These are phyloP conservation scores for Cercophora samala DNA, from an alignment of 495 filamentous ascomycete species.

Conservation along the genomic window DNA sequence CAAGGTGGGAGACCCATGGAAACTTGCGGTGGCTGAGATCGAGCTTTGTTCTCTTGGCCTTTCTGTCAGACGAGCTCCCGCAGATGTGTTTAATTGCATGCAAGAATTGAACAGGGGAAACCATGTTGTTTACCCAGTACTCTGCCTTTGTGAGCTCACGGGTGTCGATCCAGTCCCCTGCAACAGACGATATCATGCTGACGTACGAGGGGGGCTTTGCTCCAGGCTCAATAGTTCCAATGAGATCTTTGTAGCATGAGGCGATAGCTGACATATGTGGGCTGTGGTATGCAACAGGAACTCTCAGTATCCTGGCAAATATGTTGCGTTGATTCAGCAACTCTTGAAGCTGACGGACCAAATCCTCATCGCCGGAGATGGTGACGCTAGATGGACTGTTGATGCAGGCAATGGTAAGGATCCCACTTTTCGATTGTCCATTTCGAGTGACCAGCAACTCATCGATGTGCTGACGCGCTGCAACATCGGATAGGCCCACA, in stretches of 20 bases:
- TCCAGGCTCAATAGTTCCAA: background rate
- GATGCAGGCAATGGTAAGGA: conserved; percentile 34
- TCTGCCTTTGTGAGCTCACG: background rate
- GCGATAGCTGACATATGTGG: conserved; percentile 36
- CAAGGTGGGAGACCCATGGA: background rate
- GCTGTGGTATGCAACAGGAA: conserved; percentile 40
- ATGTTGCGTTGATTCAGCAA: conserved; percentile 12
- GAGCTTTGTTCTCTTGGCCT: background rate
- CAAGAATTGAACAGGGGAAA: background rate
- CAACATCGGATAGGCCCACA: conserved; percentile 35
- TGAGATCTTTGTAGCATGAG: conserved; percentile 24
- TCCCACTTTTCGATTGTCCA: no score
- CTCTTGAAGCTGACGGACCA: conserved; percentile 24
- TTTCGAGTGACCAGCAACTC: background rate
- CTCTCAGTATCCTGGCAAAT: conserved; percentile 30
- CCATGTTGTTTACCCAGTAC: conserved; percentile 6
- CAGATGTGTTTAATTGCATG: background rate
- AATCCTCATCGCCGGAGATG: conserved; percentile 39
- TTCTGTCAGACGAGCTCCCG: background rate
- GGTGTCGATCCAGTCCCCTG: no score
- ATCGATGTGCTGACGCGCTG: conserved; percentile 26
- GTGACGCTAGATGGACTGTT: conserved; percentile 47
- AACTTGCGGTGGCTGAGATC: background rate
- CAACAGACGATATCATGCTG: background rate
- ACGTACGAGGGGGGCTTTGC: background rate